These are phyloP conservation scores for Pseudocercospora eumusae DNA, from an alignment of 2,329 filamentous ascomycete genomes.

Conservation along the genomic window DNA sequence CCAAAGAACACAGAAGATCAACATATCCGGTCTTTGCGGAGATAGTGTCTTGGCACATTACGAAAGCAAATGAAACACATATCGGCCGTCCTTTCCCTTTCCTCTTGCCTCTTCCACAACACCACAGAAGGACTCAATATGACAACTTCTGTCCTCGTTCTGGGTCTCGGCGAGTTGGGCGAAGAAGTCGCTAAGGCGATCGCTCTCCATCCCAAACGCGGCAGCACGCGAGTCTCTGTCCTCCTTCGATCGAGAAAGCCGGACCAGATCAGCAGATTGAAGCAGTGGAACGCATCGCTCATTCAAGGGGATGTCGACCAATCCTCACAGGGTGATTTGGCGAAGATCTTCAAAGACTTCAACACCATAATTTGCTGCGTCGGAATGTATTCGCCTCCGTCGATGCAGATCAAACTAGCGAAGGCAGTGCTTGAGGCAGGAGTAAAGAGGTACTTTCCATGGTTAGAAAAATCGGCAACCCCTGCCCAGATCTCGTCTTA, in stretches of 20 bases:
- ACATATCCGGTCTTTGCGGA: conserved; percentile 5
- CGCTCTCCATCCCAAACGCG: conserved; percentile 47
- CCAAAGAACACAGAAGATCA: not conserved
- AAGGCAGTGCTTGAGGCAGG: conserved; percentile 56
- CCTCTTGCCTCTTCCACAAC: not conserved
- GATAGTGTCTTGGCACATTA: conserved; percentile 8
- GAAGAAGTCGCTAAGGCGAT: conserved; percentile 57
- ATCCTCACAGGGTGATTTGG: conserved; percentile 35
- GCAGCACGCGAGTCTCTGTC: conserved; percentile 42
- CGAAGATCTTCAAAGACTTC: conserved; percentile 46
- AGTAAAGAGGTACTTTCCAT: conserved; percentile 62
- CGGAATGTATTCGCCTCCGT: conserved; percentile 59
- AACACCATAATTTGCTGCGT: conserved; percentile 61
- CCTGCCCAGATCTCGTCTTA: not conserved
- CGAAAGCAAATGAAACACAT: not conserved
- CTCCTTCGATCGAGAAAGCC: conserved; percentile 55
- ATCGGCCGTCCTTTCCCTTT: not conserved
- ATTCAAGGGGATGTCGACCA: conserved; percentile 50
- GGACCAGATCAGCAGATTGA: conserved; percentile 29
- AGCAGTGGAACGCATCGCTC: conserved; percentile 41
- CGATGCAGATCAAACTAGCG: conserved; percentile 60
- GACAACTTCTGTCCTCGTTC: conserved; percentile 53
- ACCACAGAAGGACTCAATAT: not conserved
- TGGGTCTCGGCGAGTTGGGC: conserved; percentile 69
- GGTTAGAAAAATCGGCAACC: conserved; percentile 42